Evolutionary conservation across 805 yeast species (phyloP).

Genomic region (Gaillardinia entomophila): DNA sequence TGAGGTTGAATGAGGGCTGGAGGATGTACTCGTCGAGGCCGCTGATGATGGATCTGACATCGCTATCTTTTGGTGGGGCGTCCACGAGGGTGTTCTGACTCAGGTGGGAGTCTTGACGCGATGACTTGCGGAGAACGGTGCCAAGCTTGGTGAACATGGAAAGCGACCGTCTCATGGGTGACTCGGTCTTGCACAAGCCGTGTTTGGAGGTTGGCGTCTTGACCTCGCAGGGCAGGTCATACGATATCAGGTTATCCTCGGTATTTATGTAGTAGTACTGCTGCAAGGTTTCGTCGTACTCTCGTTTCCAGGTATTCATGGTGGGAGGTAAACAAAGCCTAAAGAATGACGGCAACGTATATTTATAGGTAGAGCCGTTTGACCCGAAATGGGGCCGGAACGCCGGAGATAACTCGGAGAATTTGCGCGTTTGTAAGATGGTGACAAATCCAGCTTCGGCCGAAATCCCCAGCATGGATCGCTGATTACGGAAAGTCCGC

Average conservation of each 20-base stretch:
- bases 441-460: too few relatives aligned
- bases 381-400: too few relatives aligned
- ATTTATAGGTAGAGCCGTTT: too few relatives aligned
- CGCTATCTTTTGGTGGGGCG: slow-evolving; percentile 1
- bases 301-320: slow-evolving; percentile 4
- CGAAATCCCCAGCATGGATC: too few relatives aligned
- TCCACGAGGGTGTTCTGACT: not conserved
- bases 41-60: slow-evolving; percentile 3
- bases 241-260: slow-evolving; percentile 5
- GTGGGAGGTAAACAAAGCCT: not conserved
- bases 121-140: not conserved
- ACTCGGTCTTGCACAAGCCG: not conserved
- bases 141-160: slow-evolving; percentile 1
- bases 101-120: not conserved
- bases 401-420: too few relatives aligned
- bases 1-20: slow-evolving; percentile 9
- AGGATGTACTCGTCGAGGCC: slow-evolving; percentile 23
- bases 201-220: slow-evolving; percentile 1
- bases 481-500: too few relatives aligned
- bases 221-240: slow-evolving; percentile 11
- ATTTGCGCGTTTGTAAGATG: too few relatives aligned
- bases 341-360: too few relatives aligned
- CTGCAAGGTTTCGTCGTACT: slow-evolving; percentile 8
- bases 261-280: slow-evolving; percentile 10
- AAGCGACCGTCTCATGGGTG: not conserved